Evolutionary conservation across 331 rosid species (phyloP).

Genomic region (Acacia concinna): DNA sequence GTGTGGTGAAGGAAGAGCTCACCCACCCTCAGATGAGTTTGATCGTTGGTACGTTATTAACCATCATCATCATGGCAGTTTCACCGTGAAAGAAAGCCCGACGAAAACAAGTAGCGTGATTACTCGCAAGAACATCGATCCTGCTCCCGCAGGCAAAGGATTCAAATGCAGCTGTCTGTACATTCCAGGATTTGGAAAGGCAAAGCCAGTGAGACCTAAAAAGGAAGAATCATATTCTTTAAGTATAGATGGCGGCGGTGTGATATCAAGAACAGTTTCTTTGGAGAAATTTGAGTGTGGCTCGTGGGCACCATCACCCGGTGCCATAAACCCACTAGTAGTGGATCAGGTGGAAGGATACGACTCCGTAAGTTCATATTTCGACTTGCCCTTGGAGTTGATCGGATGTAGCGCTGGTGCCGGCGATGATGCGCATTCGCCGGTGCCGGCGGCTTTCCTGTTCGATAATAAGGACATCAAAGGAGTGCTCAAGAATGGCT

Average conservation of each 20-base stretch:
- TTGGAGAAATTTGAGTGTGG: conserved; percentile 88
- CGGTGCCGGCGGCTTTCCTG: conserved; percentile 61
- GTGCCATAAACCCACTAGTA: conserved; percentile 38
- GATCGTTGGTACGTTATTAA: conserved; percentile 51
- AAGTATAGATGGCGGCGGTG: conserved; percentile 32
- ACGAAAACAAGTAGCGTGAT: conserved; percentile 1
- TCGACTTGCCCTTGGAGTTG: conserved; percentile 80
- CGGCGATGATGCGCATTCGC: conserved; percentile 57
- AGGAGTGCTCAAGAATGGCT: conserved; percentile 53
- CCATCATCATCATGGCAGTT: conserved; percentile 10
- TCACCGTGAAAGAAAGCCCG: conserved; percentile 39
- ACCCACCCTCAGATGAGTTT: conserved; percentile 54
- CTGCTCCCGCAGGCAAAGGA: conserved; percentile 22
- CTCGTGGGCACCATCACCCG: conserved; percentile 71
- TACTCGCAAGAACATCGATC: conserved; percentile 22
- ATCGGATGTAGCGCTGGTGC: conserved; percentile 49
- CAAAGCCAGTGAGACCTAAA: conserved; percentile 50
- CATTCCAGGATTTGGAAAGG: conserved; percentile 69
- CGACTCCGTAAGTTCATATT: conserved; percentile 50
- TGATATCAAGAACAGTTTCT: conserved; percentile 65
- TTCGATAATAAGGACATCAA: conserved; percentile 49
- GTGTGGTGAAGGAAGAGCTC: conserved; percentile 55
- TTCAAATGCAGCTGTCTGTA: conserved; percentile 74
- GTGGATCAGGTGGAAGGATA: conserved; percentile 38
- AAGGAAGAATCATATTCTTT: conserved; percentile 30